Percentiles rank a stretch among this genome's conserved stretches.
Conservation (phyloP, 495 filamentous ascomycete genomes). For the Trichoderma orchidacearum region DNA sequence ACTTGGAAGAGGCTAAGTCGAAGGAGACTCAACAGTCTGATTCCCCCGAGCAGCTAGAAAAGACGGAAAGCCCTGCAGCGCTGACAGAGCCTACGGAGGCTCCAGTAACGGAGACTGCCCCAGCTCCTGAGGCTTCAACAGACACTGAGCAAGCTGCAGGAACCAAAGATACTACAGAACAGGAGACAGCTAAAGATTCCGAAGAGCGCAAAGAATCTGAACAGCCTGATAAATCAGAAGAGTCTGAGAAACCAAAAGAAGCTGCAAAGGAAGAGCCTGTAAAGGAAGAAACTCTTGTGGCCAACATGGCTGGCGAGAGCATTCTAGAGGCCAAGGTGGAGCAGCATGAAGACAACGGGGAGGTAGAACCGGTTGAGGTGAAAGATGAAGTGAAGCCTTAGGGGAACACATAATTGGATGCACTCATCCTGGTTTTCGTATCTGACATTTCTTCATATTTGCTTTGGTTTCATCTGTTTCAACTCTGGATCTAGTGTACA, state of each 20-base stretch:
- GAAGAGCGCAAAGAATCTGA: conserved; percentile 5
- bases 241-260: conserved; percentile 2
- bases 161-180: conserved; percentile 3
- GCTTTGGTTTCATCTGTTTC: not conserved
- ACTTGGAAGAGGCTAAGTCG: conserved; percentile 9
- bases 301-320: conserved; percentile 44
- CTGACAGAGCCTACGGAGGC: conserved; percentile 10
- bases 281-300: conserved; percentile 25
- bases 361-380: conserved; percentile 20
- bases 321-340: conserved; percentile 25
- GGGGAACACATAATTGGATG: too few relatives aligned
- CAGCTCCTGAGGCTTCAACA: not conserved
- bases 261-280: conserved; percentile 9
- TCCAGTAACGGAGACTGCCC: conserved; percentile 6
- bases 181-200: conserved; percentile 5
- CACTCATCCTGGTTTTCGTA: too few relatives aligned
- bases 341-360: conserved; percentile 15
- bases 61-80: conserved; percentile 10
- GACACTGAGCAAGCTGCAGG: not conserved
- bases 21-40: too few relatives aligned
- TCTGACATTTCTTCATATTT: too few relatives aligned
- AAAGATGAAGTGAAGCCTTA: conserved; percentile 9
- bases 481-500: not conserved
- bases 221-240: not conserved
- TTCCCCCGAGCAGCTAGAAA: conserved; percentile 16